Percentiles rank a stretch among this genome's conserved stretches.
These are phyloP conservation scores for Hypseocharis bilobata DNA, from an alignment of 441 rosid species.

Conservation along the genomic window DNA sequence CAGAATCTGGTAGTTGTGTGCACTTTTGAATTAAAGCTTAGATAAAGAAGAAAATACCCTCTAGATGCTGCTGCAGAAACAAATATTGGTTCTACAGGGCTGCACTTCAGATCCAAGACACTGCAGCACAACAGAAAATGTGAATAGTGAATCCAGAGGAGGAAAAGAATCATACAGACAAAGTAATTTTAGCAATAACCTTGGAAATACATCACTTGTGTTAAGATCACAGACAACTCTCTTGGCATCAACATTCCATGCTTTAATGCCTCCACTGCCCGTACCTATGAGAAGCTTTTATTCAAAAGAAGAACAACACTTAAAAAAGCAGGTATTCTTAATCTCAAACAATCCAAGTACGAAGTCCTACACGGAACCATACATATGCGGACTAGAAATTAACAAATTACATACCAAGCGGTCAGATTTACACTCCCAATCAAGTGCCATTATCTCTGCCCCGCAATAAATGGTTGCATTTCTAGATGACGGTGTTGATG, in stretches of 20 bases:
- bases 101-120: constrained; percentile 61
- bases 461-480: constrained; percentile 75
- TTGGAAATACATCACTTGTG: constrained; percentile 51
- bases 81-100: constrained; percentile 69
- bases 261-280: constrained; percentile 64
- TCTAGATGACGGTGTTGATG: constrained; percentile 56
- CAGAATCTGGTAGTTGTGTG: not conserved
- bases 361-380: not conserved
- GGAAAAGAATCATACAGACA: not conserved
- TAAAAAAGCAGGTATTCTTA: constrained; percentile 19
- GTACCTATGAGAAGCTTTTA: constrained; percentile 70
- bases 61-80: constrained; percentile 63
- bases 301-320: constrained; percentile 21
- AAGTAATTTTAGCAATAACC: constrained; percentile 23
- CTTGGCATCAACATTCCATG: constrained; percentile 74
- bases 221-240: constrained; percentile 68
- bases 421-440: constrained; percentile 73
- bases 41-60: constrained; percentile 28
- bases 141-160: constrained; percentile 11
- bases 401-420: constrained; percentile 42
- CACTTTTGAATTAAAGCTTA: not conserved
- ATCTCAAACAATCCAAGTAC: constrained; percentile 7
- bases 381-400: constrained; percentile 4
- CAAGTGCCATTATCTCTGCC: constrained; percentile 58
- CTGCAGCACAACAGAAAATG: constrained; percentile 28